Evolutionary conservation across 129 eudicot genomes (phyloP), one percentile per base, ranked within the genome.

Genomic region (Flaveria brownii): DNA sequence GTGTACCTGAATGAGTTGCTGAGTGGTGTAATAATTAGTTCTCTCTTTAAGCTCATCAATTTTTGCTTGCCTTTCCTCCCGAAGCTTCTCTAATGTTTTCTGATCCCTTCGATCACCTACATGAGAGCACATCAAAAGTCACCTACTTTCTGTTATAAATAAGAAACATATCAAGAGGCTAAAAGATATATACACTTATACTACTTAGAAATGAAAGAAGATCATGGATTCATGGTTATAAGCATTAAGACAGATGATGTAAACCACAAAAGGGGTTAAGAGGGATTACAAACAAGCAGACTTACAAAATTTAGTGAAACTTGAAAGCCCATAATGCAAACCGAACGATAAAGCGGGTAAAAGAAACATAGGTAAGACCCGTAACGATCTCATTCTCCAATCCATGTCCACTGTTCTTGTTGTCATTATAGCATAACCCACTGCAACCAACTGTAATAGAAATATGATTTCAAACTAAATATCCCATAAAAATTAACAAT

Each of bases 11-110:
- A 95, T 95, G 67, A 95, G 96, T 79, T 95, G 99, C 70, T 91
- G 99, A 28, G 99, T 95, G 22, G 66, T 82, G 82, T 95, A 95
- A 80, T 88, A 95, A 80, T 95, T 95, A 23, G 96, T 91, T 82
- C 75, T 87, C 83, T 95, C 99, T 82, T 95, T 95, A 30, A 95
- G 97, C 78, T 91, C 99, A 68, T 95, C 96, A 51, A 95, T 95
- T 85, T 95, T 95, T 66, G 83, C 86, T 79, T 86, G 93, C 84
- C 97, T 86, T 85, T 95, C 99, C 71, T 87, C 85, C 46, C 93
- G 86, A 81, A 95, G 97, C 77, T 81, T 87, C 66, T 95, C 99
- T 79, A 95, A 86, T 15, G 91, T 72, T 75, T 89, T 88, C 81
- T 84, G 90, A 80, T 95, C 99, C 85, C 88, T 86, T 43, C 76